Conservation (phyloP, 2,329 filamentous ascomycete species). For the Alternaria sp. region DNA sequence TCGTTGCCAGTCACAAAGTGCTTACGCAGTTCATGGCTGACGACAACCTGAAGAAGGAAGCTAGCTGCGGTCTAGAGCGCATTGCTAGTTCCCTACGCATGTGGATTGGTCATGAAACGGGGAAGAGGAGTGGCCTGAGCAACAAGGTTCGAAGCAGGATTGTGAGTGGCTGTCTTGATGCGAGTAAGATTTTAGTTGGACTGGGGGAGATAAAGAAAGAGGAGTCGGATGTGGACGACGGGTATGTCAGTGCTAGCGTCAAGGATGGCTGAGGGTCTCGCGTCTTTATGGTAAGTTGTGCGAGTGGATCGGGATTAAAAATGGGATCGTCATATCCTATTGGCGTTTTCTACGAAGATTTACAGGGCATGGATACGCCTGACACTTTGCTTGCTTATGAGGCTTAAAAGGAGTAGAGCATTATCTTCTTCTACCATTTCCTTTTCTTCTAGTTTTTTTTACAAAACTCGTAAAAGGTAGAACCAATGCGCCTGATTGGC, state of each 20-base stretch:
- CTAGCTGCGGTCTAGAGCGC: constrained; percentile 54
- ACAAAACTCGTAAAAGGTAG: not conserved
- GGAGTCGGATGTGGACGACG: constrained; percentile 39
- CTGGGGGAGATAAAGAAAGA: constrained; percentile 28
- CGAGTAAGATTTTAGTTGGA: constrained; percentile 57
- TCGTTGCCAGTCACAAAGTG: constrained; percentile 56
- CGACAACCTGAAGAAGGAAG: constrained; percentile 41
- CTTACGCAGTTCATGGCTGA: constrained; percentile 52
- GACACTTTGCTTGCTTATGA: not conserved
- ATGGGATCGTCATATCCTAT: not conserved
- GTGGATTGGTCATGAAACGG: constrained; percentile 58
- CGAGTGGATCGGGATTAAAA: not conserved
- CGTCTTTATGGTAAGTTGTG: not conserved
- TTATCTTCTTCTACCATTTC: not conserved
- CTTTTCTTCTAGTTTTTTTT: not conserved
- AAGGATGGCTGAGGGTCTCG: constrained; percentile 31
- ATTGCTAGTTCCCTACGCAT: constrained; percentile 55
- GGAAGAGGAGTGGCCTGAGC: constrained; percentile 52
- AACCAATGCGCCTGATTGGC: not conserved
- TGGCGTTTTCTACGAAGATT: constrained; percentile 5
- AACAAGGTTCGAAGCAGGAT: constrained; percentile 51
- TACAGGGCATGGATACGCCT: constrained; percentile 3
- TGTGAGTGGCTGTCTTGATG: constrained; percentile 53
- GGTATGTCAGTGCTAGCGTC: constrained; percentile 42
- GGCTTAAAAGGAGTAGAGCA: not conserved